These are phyloP conservation scores for Seiridium unicorne DNA, from an alignment of 2,329 filamentous ascomycete species.

Conservation along the genomic window DNA sequence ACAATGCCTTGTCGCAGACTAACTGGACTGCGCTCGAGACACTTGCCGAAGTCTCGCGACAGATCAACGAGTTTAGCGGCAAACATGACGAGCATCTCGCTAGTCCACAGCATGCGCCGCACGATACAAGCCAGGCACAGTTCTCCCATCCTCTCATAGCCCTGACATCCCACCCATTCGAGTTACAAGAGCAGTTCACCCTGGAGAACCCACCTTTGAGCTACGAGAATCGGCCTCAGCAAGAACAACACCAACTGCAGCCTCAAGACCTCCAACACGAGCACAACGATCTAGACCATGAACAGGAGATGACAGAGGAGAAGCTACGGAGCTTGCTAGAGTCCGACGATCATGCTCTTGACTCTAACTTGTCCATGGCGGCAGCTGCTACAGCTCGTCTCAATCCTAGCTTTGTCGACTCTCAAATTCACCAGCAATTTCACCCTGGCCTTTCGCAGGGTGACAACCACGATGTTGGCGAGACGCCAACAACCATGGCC, in stretches of 20 bases:
- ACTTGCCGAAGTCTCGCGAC: conserved; percentile 82
- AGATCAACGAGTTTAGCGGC: conserved; percentile 63
- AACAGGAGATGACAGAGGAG: conserved; percentile 43
- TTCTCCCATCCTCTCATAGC: conserved; percentile 8
- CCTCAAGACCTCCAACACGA: neutral
- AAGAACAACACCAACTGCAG: conserved; percentile 6
- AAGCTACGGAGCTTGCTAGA: conserved; percentile 46
- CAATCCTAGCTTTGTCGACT: conserved; percentile 53
- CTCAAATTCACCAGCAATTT: conserved; percentile 32
- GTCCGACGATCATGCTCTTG: conserved; percentile 36
- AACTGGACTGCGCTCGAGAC: conserved; percentile 82
- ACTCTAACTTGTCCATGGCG: conserved; percentile 53
- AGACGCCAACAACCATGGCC: neutral
- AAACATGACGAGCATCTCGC: conserved; percentile 54
- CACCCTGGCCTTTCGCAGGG: neutral
- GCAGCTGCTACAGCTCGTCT: conserved; percentile 56
- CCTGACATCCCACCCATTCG: conserved; percentile 20
- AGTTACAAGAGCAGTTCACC: conserved; percentile 59
- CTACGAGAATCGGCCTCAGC: conserved; percentile 36
- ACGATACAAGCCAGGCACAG: conserved; percentile 2
- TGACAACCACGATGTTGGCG: neutral
- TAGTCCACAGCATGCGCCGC: conserved; percentile 39
- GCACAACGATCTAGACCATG: conserved; percentile 6
- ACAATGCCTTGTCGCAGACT: conserved; percentile 22
- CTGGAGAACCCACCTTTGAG: conserved; percentile 53